Conservation (phyloP, 495 filamentous ascomycete species). For the Usnea hakonensis region DNA sequence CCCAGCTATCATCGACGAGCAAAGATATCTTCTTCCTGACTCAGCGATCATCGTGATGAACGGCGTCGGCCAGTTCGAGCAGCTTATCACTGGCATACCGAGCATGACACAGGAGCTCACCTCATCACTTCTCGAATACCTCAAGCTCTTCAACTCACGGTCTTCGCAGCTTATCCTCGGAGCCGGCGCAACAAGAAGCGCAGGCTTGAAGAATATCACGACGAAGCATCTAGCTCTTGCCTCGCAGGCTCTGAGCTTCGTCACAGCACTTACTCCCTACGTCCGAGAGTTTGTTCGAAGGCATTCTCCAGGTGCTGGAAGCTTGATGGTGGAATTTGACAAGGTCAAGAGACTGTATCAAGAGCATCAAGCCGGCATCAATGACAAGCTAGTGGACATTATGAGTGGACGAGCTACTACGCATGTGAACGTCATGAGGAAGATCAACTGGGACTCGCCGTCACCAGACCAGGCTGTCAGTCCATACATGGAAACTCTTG, state of each 20-base stretch:
- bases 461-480: conserved; percentile 40
- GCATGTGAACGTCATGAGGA: conserved; percentile 68
- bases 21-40: conserved; percentile 77
- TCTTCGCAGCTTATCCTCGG: conserved; percentile 91
- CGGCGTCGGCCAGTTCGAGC: conserved; percentile 74
- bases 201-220: conserved; percentile 91
- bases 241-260: conserved; percentile 81
- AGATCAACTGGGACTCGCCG: conserved; percentile 61
- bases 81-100: conserved; percentile 74
- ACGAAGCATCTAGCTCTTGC: conserved; percentile 92
- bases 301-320: conserved; percentile 53
- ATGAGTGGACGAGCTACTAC: conserved; percentile 72
- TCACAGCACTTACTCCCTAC: conserved; percentile 80
- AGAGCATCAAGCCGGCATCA: conserved; percentile 88
- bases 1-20: conserved; percentile 72
- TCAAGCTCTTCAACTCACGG: conserved; percentile 89
- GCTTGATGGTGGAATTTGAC: conserved; percentile 82
- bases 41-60: conserved; percentile 71
- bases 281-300: conserved; percentile 84
- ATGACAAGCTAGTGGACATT: conserved; percentile 93
- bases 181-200: conserved; percentile 83
- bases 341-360: conserved; percentile 82
- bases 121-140: conserved; percentile 58
- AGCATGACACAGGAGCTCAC: conserved; percentile 81
- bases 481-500: conserved; percentile 83